Evolutionary conservation across 139 green algal genomes (phyloP).

Genomic region (Tetradesmus lagerheimii): DNA sequence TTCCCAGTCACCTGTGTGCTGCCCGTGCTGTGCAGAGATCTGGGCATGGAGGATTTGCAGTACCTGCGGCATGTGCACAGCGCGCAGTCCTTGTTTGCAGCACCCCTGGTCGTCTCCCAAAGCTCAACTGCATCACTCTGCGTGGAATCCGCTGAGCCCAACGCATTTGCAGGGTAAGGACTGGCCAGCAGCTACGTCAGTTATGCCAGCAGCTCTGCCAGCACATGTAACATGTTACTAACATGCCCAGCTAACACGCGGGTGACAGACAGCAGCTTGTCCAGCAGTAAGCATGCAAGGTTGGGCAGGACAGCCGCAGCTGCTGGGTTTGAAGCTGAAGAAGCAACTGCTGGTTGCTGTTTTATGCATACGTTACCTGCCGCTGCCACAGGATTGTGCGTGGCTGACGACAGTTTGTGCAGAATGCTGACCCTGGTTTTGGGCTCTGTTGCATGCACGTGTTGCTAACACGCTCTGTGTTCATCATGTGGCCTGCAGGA

Average conservation of each 20-base stretch:
- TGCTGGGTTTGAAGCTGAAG: background rate
- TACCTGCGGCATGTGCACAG: conserved; percentile 4
- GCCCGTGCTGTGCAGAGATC: background rate
- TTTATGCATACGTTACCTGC: background rate
- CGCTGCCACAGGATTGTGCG: background rate
- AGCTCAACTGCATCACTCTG: background rate
- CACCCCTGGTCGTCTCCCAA: background rate
- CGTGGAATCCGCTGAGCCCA: background rate
- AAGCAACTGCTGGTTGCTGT: too few relatives aligned
- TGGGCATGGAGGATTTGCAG: conserved; percentile 20
- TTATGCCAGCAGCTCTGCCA: background rate
- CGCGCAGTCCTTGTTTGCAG: background rate
- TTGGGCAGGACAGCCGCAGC: background rate
- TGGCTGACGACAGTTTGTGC: too few relatives aligned
- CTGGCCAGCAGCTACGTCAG: background rate
- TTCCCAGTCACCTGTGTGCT: background rate
- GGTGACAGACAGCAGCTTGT: background rate
- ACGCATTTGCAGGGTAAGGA: conserved; percentile 13
- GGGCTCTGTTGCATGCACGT: too few relatives aligned
- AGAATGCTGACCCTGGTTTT: too few relatives aligned
- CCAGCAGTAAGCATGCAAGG: too few relatives aligned
- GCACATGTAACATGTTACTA: too few relatives aligned
- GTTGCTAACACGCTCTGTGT: too few relatives aligned
- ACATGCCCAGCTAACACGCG: too few relatives aligned
- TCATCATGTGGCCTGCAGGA: background rate